These are phyloP conservation scores for Tricholoma bakamatsutake DNA, from an alignment of 768 basidiomycete species.

Conservation along the genomic window DNA sequence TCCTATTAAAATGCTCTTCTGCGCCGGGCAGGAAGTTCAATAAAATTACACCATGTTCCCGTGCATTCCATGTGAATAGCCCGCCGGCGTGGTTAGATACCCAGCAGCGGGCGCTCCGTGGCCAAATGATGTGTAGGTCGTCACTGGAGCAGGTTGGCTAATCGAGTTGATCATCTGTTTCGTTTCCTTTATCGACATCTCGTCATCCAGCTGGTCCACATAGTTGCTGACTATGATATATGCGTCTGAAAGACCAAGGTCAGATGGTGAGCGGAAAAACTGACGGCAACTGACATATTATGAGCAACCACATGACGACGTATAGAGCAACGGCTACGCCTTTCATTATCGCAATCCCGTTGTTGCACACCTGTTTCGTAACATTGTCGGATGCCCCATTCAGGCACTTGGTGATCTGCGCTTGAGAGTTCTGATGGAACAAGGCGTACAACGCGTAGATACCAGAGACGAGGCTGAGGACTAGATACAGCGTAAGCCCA, in stretches of 20 bases:
- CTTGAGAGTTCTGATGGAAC: constrained; percentile 35
- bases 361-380: constrained; percentile 35
- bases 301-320: constrained; percentile 45
- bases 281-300: constrained; percentile 40
- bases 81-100: constrained; percentile 12
- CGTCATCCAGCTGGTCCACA: constrained; percentile 47
- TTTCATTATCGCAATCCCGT: constrained; percentile 36
- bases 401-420: constrained; percentile 33
- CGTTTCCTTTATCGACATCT: constrained; percentile 28
- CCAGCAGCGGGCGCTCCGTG: constrained; percentile 1
- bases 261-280: not conserved
- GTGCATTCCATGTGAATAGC: constrained; percentile 13
- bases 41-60: constrained; percentile 11
- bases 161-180: constrained; percentile 18
- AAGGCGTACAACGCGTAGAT: constrained; percentile 43
- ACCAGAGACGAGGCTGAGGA: constrained; percentile 41
- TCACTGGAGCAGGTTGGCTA: constrained; percentile 21
- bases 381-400: constrained; percentile 22
- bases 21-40: not conserved
- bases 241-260: constrained; percentile 31
- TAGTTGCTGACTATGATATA: constrained; percentile 49
- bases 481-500: constrained; percentile 39
- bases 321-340: constrained; percentile 39
- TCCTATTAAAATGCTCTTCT: not conserved
- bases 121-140: constrained; percentile 13